Base-by-base conservation (phyloP, 73 alveolate genomes). In the Paramecium sonneborni region DNA sequence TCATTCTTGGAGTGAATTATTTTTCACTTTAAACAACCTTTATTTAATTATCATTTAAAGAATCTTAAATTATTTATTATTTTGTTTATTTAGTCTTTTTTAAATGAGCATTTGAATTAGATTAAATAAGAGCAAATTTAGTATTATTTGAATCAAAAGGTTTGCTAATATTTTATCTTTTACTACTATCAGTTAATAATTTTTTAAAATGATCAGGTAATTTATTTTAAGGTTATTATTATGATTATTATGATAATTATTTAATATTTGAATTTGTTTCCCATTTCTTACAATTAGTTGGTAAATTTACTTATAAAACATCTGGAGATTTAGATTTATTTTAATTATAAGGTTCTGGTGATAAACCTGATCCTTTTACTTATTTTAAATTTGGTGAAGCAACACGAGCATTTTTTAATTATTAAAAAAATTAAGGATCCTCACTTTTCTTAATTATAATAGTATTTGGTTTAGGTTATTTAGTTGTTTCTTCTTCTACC, bases 301-400 rank as follows among this genome's bases (percentile, higher is more conserved):
- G 5, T 28, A 26, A 26, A 62, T 62, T 62, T 1, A 62, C 84
- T 62, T 62, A 0, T 32, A 26, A 1, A 30, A 62, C 24, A 4
- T 62, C 84, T 10, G 84, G 84, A 62, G 84, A 62, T 62, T 62
- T 28, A 12, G 84, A 62, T 62, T 62, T 62, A 62, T 3, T 62
- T 32, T 26, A 12, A 30, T 30, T 24, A 11, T 62, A 62, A 23
- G 48, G 30, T 62, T 62, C 84, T 12, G 48, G 84, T 26, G 48
- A 62, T 62, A 62, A 32, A 9, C 84, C 84, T 30, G 84, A 62
- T 7, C 84, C 84, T 46, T 62, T 62, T 23, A 62, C 39, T 32
- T 62, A 26, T 62, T 24, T 62, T 24, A 62, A 26, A 23, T 32
- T 30, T 30, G 84, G 84, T 5, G 84, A 62, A 11, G 84, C 84